Evolutionary conservation across 306 rosid species (phyloP).

Genomic region (Styphnolobium japonicum): DNA sequence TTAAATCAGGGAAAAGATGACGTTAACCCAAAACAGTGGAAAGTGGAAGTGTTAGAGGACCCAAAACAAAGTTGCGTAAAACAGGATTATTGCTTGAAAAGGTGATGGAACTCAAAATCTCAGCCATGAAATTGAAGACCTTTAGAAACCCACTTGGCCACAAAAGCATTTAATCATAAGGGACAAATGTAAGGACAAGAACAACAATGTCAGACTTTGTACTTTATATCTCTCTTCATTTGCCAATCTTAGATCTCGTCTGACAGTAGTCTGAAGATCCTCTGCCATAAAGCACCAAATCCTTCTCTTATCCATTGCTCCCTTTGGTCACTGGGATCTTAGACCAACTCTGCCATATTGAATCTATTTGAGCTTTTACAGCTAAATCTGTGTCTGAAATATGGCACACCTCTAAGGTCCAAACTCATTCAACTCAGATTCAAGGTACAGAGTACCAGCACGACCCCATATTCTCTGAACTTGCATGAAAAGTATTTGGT

Average conservation of each 20-base stretch:
- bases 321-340: slow-evolving; percentile 51
- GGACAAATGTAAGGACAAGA: slow-evolving; percentile 35
- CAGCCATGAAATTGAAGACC: slow-evolving; percentile 50
- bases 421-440: slow-evolving; percentile 47
- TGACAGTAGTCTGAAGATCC: slow-evolving; percentile 55
- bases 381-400: slow-evolving; percentile 61
- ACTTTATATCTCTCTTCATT: slow-evolving; percentile 46
- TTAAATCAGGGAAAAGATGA: slow-evolving; percentile 17
- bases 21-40: slow-evolving; percentile 15
- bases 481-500: slow-evolving; percentile 42
- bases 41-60: slow-evolving; percentile 2
- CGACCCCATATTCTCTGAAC: slow-evolving; percentile 70
- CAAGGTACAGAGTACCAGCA: slow-evolving; percentile 61
- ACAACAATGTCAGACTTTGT: slow-evolving; percentile 65
- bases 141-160: slow-evolving; percentile 42
- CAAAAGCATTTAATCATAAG: slow-evolving; percentile 31
- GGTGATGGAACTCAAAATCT: slow-evolving; percentile 51
- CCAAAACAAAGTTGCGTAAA: slow-evolving; percentile 41
- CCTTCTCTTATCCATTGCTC: slow-evolving; percentile 63
- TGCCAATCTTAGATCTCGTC: slow-evolving; percentile 66
- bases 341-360: slow-evolving; percentile 67
- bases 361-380: slow-evolving; percentile 58
- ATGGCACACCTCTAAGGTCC: slow-evolving; percentile 42
- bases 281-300: slow-evolving; percentile 50
- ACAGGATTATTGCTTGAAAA: slow-evolving; percentile 46